Evolutionary conservation across 768 basidiomycete species (phyloP).

Genomic region (Calocybe cyanea): DNA sequence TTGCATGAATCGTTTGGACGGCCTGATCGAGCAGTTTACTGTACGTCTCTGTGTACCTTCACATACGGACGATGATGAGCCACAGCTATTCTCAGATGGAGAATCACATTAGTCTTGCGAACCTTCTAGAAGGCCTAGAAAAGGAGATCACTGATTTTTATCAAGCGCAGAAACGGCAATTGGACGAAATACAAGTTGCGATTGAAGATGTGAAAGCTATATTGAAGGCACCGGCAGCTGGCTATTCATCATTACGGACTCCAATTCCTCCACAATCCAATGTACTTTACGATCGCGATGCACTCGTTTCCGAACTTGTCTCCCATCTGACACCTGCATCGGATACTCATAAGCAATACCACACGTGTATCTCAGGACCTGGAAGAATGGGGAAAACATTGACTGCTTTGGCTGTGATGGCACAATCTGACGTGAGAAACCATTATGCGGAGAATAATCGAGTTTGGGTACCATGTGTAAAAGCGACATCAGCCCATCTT

Average conservation of each 20-base stretch:
- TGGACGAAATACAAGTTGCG: too few species aligned
- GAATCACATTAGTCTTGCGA: neutral
- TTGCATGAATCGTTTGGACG: constrained; percentile 2
- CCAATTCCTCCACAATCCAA: neutral
- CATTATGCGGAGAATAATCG: constrained; percentile 16
- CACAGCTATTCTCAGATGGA: neutral
- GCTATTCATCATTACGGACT: too few species aligned
- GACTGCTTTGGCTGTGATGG: constrained; percentile 22
- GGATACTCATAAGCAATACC: constrained; percentile 10
- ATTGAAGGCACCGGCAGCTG: neutral
- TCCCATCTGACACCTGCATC: neutral
- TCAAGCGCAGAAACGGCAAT: neutral
- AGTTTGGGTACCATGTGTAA: constrained; percentile 28
- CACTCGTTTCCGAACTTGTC: constrained; percentile 15
- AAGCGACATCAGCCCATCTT: constrained; percentile 19
- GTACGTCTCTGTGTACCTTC: neutral
- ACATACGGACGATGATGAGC: too few species aligned
- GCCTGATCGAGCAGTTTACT: constrained; percentile 3
- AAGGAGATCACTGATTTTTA: constrained; percentile 6
- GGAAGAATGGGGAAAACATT: constrained; percentile 33
- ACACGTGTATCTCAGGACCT: constrained; percentile 24
- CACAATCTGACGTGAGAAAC: constrained; percentile 16
- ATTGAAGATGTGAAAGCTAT: neutral
- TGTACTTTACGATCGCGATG: constrained; percentile 19
- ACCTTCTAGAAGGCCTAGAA: neutral